Base-by-base conservation (phyloP, 2,329 filamentous ascomycete species). In the Sporothrix humicola region DNA sequence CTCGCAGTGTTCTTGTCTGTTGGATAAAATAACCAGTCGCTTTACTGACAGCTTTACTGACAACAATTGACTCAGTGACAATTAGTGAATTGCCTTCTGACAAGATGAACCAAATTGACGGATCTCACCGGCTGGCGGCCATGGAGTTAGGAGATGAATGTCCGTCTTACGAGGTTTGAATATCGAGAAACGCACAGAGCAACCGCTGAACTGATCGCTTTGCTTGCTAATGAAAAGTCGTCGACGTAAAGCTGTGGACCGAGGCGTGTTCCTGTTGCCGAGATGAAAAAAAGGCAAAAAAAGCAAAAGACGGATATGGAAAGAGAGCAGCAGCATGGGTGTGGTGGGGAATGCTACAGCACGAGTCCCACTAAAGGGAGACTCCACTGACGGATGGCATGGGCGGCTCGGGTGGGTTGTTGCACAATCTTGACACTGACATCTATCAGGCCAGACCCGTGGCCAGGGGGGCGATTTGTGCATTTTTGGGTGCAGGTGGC, bases 201-300 rank as follows among this genome's bases (percentile, higher is more conserved):
- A 37, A 37, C 31, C 5, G 4, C 31, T 37, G 31, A 26, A 26
- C 31, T 37, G 31, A 7, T 37, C 31, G 31, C 31, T 37, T 26
- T 56, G 52, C 52, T 56, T 56, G 52, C 9, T 23, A 56, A 26
- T 56, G 23, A 12, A 10, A 17, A 56, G 52, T 20, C 52, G 52
- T 23, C 52, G 52, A 56, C 52, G 52, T 56, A 56, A 56, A 54
- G n/a, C 52, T 54, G n/a, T 54, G 50, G 52, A 56, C 52, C 52
- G 52, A 56, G 52, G 52, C 52, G 52, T 56, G 52, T 56, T 56
- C 31, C 4, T 23, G 20, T 17, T 56, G 52, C 52, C 52, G 13
- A 56, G 20, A 23, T 20, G 20, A 12, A 56, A 26, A 26, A 20
- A 37, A 37, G 31, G 31, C 31, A 37, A 37, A 37, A 37, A 37